These are phyloP conservation scores for Zymoseptoria crescenta DNA, from an alignment of 2,329 filamentous ascomycete species.

Conservation along the genomic window DNA sequence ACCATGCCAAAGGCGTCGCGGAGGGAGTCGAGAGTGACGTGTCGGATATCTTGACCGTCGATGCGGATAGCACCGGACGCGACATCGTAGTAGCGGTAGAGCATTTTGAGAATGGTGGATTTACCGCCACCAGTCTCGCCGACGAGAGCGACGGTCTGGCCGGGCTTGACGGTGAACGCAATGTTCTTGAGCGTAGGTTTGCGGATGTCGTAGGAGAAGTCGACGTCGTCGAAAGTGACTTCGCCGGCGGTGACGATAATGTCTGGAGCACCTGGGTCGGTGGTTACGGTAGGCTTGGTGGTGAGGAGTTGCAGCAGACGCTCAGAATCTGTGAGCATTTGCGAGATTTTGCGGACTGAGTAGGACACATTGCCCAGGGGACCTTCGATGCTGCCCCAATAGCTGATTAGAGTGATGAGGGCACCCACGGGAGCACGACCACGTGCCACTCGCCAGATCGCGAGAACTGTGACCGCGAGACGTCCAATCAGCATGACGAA, in stretches of 20 bases:
- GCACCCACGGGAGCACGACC: constrained; percentile 48
- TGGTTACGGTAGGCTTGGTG: constrained; percentile 48
- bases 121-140: constrained; percentile 58
- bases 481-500: constrained; percentile 44
- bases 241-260: constrained; percentile 42
- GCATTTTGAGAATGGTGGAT: constrained; percentile 53
- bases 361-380: constrained; percentile 46
- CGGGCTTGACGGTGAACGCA: constrained; percentile 42
- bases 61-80: constrained; percentile 47
- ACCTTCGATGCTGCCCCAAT: constrained; percentile 47
- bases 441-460: constrained; percentile 45
- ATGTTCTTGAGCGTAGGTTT: constrained; percentile 46
- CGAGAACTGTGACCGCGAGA: constrained; percentile 44
- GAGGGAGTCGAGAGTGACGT: constrained; percentile 51
- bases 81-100: constrained; percentile 55
- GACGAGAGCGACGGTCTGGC: constrained; percentile 53
- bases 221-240: constrained; percentile 48
- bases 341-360: constrained; percentile 42
- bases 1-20: constrained; percentile 55
- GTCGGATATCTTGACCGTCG: constrained; percentile 53
- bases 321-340: constrained; percentile 58
- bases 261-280: constrained; percentile 39
- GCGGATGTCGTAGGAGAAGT: constrained; percentile 49
- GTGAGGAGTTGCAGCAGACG: constrained; percentile 51
- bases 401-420: constrained; percentile 58